Evolutionary conservation across 148 eudicot species (phyloP).

Genomic region (Oxyria digyna): DNA sequence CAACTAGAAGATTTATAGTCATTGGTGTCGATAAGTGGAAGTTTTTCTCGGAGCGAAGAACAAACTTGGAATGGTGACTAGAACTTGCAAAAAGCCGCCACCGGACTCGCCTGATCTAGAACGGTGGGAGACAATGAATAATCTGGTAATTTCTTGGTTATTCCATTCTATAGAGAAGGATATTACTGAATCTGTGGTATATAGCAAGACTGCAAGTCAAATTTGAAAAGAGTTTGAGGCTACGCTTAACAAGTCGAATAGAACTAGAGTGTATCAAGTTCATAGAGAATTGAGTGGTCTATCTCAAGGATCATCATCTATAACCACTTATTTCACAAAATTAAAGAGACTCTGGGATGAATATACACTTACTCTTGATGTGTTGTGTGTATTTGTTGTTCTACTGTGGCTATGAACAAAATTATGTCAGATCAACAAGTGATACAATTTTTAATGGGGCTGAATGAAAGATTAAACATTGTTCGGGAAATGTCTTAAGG

Average conservation of each 20-base stretch:
- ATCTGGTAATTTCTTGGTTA: not conserved
- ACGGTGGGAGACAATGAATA: not conserved
- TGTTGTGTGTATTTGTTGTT: not conserved
- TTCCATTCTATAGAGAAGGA: not conserved
- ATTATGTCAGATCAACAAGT: not conserved
- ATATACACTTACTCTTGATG: not conserved
- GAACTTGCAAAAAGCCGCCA: not conserved
- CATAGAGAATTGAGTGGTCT: not conserved
- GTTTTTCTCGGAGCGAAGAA: not conserved
- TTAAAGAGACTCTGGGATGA: not conserved
- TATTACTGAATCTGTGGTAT: not conserved
- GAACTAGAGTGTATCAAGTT: not conserved
- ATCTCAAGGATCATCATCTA: not conserved
- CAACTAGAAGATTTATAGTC: not conserved
- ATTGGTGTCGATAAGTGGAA: not conserved
- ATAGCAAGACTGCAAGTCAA: not conserved
- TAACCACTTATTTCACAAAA: not conserved
- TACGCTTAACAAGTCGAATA: not conserved
- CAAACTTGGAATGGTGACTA: not conserved
- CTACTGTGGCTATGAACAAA: not conserved
- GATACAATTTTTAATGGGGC: not conserved
- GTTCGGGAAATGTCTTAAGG: not conserved
- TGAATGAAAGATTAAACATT: not conserved
- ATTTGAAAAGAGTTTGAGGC: not conserved
- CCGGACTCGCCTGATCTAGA: not conserved